These are phyloP conservation scores for Hypomontagnella submonticulosa DNA, from an alignment of 495 filamentous ascomycete genomes.

Conservation along the genomic window DNA sequence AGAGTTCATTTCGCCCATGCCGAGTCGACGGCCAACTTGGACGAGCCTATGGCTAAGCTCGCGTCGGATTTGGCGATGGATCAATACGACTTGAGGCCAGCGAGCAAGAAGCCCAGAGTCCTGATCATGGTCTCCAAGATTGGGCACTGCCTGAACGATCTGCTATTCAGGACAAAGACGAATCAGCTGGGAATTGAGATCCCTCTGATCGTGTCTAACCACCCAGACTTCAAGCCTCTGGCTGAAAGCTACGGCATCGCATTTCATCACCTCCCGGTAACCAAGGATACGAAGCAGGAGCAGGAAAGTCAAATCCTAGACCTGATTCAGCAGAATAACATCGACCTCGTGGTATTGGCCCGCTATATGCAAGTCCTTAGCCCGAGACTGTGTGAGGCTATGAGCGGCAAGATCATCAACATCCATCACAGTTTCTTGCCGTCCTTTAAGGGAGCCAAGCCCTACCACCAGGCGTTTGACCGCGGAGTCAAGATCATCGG, in stretches of 20 bases:
- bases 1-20: constrained; percentile 73
- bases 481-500: constrained; percentile 84
- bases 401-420: constrained; percentile 82
- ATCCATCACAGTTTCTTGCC: constrained; percentile 85
- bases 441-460: constrained; percentile 82
- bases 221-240: constrained; percentile 73
- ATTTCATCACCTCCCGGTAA: constrained; percentile 79
- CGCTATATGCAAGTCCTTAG: constrained; percentile 87
- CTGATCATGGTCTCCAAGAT: constrained; percentile 87
- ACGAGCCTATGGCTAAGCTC: constrained; percentile 63
- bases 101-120: constrained; percentile 70
- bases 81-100: constrained; percentile 68
- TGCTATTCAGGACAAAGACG: constrained; percentile 76
- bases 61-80: constrained; percentile 67
- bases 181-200: constrained; percentile 74
- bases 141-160: constrained; percentile 81
- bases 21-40: constrained; percentile 56
- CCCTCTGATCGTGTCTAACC: constrained; percentile 77
- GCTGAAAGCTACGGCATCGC: constrained; percentile 76
- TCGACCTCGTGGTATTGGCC: constrained; percentile 80
- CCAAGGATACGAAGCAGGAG: constrained; percentile 71
- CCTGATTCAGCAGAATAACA: constrained; percentile 67
- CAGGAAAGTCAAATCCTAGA: constrained; percentile 75
- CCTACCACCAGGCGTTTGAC: constrained; percentile 83
- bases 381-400: constrained; percentile 73